Percentiles rank a stretch among this genome's conserved stretches.
Evolutionary conservation across 1,139 yeast genomes (phyloP).

Genomic region (Keqinozyma sinolaborantium): DNA sequence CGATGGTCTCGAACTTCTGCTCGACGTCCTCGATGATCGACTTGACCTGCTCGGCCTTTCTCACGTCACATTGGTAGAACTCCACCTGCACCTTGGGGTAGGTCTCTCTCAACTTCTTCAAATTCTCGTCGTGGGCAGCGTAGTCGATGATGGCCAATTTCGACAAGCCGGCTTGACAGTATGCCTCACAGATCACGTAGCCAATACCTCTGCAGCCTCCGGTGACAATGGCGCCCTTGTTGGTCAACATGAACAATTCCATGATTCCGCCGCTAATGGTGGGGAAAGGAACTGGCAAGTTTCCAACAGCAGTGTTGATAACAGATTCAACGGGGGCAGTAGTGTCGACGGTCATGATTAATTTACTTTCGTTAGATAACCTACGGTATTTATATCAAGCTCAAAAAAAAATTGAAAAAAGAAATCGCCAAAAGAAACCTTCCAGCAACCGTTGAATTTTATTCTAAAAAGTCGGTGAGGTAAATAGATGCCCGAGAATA

Average conservation of each 20-base stretch:
- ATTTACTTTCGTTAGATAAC: not conserved
- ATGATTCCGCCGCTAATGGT: conserved; percentile 27
- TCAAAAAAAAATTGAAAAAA: not conserved
- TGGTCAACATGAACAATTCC: conserved; percentile 33
- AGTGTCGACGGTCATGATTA: conserved; percentile 15
- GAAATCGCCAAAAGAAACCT: not conserved
- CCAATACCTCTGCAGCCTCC: conserved; percentile 48
- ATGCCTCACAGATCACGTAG: conserved; percentile 41
- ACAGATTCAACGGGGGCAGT: conserved; percentile 15
- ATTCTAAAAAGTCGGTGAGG: too few species aligned
- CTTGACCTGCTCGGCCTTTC: conserved; percentile 35
- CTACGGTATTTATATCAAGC: conserved; percentile 3
- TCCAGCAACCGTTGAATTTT: too few species aligned
- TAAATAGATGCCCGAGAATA: too few species aligned
- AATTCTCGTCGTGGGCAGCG: conserved; percentile 26
- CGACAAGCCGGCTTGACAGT: conserved; percentile 41
- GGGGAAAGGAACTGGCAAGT: conserved; percentile 40
- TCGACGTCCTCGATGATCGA: conserved; percentile 28
- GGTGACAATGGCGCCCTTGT: conserved; percentile 38
- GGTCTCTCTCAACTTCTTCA: conserved; percentile 22
- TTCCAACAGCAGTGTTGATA: conserved; percentile 34
- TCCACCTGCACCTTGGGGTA: conserved; percentile 30
- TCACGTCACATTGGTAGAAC: conserved; percentile 39
- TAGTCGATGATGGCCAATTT: conserved; percentile 45
- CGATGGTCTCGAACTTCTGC: conserved; percentile 38